phyloP scores from a whole-genome alignment of 495 filamentous ascomycete genomes.

The Sabuloglossum arenarium region DNA sequence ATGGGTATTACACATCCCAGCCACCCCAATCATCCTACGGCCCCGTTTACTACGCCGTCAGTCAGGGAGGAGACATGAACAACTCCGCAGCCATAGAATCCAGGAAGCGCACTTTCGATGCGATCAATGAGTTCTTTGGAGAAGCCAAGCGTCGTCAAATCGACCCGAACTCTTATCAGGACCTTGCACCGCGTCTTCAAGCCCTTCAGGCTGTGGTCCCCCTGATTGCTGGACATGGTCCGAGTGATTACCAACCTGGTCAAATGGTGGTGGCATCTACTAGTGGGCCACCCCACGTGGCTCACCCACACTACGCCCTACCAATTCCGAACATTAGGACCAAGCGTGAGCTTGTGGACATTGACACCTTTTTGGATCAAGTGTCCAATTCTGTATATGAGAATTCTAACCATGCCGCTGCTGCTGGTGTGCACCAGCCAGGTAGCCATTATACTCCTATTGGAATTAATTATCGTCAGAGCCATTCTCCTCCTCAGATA shows the following conservation, averaged over 20 bases:
- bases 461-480: constrained; percentile 41
- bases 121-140: constrained; percentile 82
- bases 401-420: constrained; percentile 56
- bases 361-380: constrained; percentile 85
- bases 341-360: constrained; percentile 77
- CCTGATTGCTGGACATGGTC: constrained; percentile 41
- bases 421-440: constrained; percentile 50
- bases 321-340: constrained; percentile 71
- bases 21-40: constrained; percentile 36
- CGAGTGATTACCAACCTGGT: constrained; percentile 40
- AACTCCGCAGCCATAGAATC: constrained; percentile 29
- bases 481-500: constrained; percentile 47
- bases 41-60: constrained; percentile 47
- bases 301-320: constrained; percentile 50
- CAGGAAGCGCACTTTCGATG: constrained; percentile 68
- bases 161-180: constrained; percentile 61
- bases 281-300: constrained; percentile 28
- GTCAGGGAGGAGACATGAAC: constrained; percentile 21
- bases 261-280: constrained; percentile 27
- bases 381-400: constrained; percentile 91
- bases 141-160: constrained; percentile 77
- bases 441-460: constrained; percentile 40
- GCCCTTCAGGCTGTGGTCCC: constrained; percentile 47
- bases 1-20: constrained; percentile 34
- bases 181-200: constrained; percentile 60